Conservation (phyloP, 257 asterid species). For the Thymus mandschuricus region DNA sequence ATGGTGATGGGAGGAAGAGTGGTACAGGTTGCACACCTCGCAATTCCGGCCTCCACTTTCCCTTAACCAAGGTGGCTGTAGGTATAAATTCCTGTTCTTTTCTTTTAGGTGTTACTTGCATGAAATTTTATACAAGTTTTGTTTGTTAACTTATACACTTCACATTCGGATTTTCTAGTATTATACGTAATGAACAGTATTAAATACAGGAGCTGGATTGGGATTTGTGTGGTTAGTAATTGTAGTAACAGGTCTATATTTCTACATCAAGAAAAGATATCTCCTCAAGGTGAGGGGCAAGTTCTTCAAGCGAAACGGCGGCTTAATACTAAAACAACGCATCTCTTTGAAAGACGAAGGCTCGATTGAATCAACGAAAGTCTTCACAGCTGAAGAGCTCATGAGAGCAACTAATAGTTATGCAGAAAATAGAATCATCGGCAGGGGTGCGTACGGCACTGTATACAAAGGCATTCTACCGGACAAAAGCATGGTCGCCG, state of each 20-base stretch:
- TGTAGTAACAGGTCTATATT: conserved; percentile 51
- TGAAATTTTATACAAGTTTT: conserved; percentile 26
- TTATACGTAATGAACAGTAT: no score
- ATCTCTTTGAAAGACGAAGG: conserved; percentile 45
- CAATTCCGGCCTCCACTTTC: no score
- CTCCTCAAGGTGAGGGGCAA: conserved; percentile 50
- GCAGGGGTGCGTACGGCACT: conserved; percentile 72
- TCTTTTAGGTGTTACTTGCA: conserved; percentile 42
- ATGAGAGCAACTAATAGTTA: conserved; percentile 60
- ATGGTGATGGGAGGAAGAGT: conserved; percentile 54
- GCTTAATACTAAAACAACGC: conserved; percentile 60
- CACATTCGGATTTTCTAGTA: no score
- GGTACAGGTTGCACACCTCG: no score
- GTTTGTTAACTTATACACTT: not conserved
- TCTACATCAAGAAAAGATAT: conserved; percentile 52
- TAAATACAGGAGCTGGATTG: not conserved
- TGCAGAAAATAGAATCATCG: conserved; percentile 60
- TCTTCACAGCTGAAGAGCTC: conserved; percentile 64
- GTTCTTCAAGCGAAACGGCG: conserved; percentile 81
- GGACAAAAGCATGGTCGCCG: conserved; percentile 59
- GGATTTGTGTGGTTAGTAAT: not conserved
- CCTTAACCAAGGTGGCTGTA: no score
- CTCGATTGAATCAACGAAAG: conserved; percentile 49
- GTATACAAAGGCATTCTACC: conserved; percentile 71
- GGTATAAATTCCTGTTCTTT: no score